Conservation (phyloP, 1,139 yeast genomes). For the Suhomyces kunorum region DNA sequence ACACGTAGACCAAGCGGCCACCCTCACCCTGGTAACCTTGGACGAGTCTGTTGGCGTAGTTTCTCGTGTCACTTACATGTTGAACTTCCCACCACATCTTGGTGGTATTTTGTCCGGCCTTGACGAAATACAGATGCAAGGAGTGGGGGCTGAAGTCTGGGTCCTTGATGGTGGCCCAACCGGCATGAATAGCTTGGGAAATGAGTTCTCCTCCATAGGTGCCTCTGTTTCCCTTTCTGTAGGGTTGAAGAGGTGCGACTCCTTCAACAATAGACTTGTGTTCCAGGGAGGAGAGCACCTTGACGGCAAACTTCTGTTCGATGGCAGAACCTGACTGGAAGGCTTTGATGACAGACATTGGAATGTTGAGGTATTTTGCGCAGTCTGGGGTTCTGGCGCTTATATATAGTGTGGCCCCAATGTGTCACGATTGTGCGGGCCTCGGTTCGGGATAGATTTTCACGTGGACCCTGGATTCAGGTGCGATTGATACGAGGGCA, state of each 20-base stretch:
- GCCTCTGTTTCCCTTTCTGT: constrained; percentile 34
- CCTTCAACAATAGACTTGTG: constrained; percentile 26
- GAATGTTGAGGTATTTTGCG: no score
- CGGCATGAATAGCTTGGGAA: constrained; percentile 38
- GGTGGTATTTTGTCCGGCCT: constrained; percentile 36
- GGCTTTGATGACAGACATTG: constrained; percentile 9
- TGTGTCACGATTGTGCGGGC: no score
- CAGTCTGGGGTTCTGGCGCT: no score
- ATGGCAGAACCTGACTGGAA: constrained; percentile 22
- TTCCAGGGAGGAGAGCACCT: constrained; percentile 12
- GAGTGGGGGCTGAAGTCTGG: constrained; percentile 40
- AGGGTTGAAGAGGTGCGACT: constrained; percentile 40
- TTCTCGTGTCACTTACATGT: constrained; percentile 36
- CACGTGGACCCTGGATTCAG: no score
- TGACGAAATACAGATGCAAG: constrained; percentile 42
- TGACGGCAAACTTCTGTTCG: constrained; percentile 26
- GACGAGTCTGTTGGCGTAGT: constrained; percentile 38
- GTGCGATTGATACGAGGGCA: no score
- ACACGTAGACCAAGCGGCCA: constrained; percentile 33
- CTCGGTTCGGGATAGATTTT: no score
- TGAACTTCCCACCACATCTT: constrained; percentile 40
- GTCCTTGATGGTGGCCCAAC: constrained; percentile 36
- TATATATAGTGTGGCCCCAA: no score
- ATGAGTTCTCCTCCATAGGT: constrained; percentile 47
- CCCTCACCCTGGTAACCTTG: constrained; percentile 36